phyloP scores from a whole-genome alignment of 1,139 yeast species.

The Nakaseomyces bracarensis region DNA sequence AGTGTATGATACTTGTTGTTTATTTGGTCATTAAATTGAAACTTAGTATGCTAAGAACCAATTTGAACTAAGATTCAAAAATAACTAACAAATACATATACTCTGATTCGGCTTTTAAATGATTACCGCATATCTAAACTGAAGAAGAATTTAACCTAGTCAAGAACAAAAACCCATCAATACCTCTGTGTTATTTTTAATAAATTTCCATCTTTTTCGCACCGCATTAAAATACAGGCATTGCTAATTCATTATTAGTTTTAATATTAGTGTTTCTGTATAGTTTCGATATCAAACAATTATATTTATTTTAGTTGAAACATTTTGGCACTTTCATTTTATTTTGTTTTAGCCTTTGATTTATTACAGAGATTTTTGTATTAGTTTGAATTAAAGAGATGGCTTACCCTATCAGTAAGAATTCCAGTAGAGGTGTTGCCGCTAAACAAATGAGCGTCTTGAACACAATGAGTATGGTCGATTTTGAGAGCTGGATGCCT shows the following conservation, averaged over 20 bases:
- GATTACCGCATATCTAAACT: slow-evolving; percentile 3
- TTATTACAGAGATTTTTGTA: not conserved
- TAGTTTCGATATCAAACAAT: no score
- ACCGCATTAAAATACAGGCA: not conserved
- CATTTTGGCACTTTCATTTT: no score
- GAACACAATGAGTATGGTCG: not conserved
- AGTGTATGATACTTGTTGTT: no score
- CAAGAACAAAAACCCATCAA: slow-evolving; percentile 1
- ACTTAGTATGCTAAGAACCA: no score
- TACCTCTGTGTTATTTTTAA: not conserved
- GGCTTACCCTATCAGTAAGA: slow-evolving; percentile 1
- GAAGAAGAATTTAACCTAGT: slow-evolving; percentile 1
- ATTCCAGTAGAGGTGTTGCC: not conserved
- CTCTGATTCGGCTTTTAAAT: not conserved
- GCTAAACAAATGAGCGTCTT: not conserved
- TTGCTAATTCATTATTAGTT: no score
- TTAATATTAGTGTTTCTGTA: no score
- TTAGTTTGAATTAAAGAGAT: not conserved
- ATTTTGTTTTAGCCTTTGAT: not conserved
- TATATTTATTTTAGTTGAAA: no score
- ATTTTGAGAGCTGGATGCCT: slow-evolving; percentile 39
- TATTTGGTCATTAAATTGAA: no score
- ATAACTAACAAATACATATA: no score
- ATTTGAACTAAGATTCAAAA: no score
- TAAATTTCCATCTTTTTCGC: not conserved